Conservation (phyloP, 169 alveolate species). For the Plasmodium gonderi region DNA sequence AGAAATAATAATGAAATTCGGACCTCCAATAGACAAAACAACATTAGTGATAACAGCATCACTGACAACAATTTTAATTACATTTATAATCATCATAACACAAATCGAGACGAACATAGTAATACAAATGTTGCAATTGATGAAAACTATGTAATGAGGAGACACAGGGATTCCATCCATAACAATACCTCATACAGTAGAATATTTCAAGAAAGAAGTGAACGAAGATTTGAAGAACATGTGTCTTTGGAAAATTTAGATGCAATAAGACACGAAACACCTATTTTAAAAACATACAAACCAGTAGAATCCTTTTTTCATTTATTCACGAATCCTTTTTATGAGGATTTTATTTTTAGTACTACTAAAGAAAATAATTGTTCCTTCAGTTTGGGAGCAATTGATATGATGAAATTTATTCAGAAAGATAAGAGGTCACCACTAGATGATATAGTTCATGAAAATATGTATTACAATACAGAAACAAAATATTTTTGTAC, state of each 20-base stretch:
- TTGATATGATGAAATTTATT: slow-evolving; percentile 53
- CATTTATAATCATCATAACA: slow-evolving; percentile 7
- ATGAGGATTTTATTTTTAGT: slow-evolving; percentile 73
- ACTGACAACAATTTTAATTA: slow-evolving; percentile 19
- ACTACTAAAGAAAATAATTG: slow-evolving; percentile 76
- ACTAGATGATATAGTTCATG: slow-evolving; percentile 23
- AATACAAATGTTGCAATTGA: neutral
- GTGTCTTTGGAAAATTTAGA: slow-evolving; percentile 1
- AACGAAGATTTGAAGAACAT: neutral
- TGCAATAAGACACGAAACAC: slow-evolving; percentile 43
- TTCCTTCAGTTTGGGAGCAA: slow-evolving; percentile 74
- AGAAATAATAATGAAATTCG: slow-evolving; percentile 6
- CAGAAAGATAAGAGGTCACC: slow-evolving; percentile 49
- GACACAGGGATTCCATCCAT: neutral
- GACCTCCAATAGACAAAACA: neutral
- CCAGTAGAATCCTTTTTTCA: slow-evolving; percentile 70
- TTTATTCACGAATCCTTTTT: slow-evolving; percentile 67
- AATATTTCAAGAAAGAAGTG: slow-evolving; percentile 19
- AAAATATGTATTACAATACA: slow-evolving; percentile 39
- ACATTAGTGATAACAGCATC: slow-evolving; percentile 22
- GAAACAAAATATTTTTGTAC: slow-evolving; percentile 70
- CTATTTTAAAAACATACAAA: slow-evolving; percentile 41
- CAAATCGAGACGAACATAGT: neutral
- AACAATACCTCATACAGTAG: slow-evolving; percentile 8
- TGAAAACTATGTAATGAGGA: slow-evolving; percentile 18